Base-by-base conservation (phyloP, 768 basidiomycete genomes). In the Agaricus blazei region DNA sequence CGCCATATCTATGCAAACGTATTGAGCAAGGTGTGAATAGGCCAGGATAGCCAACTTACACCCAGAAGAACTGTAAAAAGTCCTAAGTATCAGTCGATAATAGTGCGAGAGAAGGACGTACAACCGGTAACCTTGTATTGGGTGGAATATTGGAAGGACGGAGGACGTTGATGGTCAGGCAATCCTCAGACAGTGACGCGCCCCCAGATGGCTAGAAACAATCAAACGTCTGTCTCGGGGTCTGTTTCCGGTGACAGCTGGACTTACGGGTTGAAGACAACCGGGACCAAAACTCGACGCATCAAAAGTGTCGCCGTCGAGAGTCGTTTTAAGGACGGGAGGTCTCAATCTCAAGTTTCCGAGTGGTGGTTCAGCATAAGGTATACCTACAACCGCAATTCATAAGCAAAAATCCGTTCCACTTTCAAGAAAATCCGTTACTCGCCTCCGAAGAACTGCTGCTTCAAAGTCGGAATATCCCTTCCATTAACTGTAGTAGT, bases 161-260 rank as follows among this genome's bases (percentile, higher is more conserved):
- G 54, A 78, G 80, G 5, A 86, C 67, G 60, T 84, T 84, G 48
- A 84, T 68, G 23, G 80, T 82, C 45, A 85, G 66, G 61, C 82
- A 85, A 57, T 85, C 82, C 63, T 85, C 83, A 24, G 80, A 79
- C 41, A 66, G 72, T 26, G 67, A 58, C 55, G 72, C 5, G 9
- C 7, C 24, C 6, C 6, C 14, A 43, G n/a, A 43, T 11, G 12
- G 27, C 34, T 49, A 54, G 64, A 52, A 70, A 75, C 58, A 45
- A 19, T 49, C 6, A 49, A 15, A 37, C 62, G 69, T 48, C 42
- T 27, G 8, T 12, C 11, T 24, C 9, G 28, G 3, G 26, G 42
- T 27, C 2, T 51, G 24, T 19, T 19, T 19, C 19, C 19, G 19
- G 4, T 15, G 27, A 29, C 45, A 44, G 40, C 2, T 1, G 28